Evolutionary conservation across 768 basidiomycete species (phyloP).

Genomic region (Leccinum incarnatum): DNA sequence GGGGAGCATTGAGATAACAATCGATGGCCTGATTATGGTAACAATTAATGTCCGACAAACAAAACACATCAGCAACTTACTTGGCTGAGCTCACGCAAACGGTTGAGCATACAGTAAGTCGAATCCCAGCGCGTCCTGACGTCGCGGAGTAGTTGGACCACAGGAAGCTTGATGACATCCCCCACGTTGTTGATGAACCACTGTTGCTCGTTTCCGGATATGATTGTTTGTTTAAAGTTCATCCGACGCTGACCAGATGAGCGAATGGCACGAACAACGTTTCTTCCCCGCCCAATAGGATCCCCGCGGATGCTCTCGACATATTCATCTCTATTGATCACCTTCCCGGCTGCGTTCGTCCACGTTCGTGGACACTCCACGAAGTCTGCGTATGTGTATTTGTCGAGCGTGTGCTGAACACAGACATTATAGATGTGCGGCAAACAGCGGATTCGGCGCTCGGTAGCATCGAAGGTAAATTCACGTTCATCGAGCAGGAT

Average conservation of each 20-base stretch:
- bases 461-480: not conserved
- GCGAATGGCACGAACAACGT: not conserved
- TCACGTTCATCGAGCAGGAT: not conserved
- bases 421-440: slow-evolving; percentile 23
- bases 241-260: not conserved
- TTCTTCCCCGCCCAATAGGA: not conserved
- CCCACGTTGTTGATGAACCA: not conserved
- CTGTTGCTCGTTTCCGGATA: slow-evolving; percentile 1
- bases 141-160: not conserved
- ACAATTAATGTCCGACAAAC: too few species aligned
- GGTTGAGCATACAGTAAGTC: slow-evolving; percentile 32
- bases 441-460: slow-evolving; percentile 16
- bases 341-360: not conserved
- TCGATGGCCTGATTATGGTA: not conserved
- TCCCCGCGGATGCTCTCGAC: not conserved
- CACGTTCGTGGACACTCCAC: not conserved
- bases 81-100: not conserved
- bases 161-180: not conserved
- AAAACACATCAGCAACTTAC: not conserved
- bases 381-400: not conserved
- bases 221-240: not conserved
- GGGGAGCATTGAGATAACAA: not conserved
- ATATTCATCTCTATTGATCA: not conserved
- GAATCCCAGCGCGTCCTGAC: too few species aligned
- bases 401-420: slow-evolving; percentile 1